Evolutionary conservation across 306 rosid genomes (phyloP), one percentile per base, ranked within the genome.

Genomic region (Mimosa pudica): DNA sequence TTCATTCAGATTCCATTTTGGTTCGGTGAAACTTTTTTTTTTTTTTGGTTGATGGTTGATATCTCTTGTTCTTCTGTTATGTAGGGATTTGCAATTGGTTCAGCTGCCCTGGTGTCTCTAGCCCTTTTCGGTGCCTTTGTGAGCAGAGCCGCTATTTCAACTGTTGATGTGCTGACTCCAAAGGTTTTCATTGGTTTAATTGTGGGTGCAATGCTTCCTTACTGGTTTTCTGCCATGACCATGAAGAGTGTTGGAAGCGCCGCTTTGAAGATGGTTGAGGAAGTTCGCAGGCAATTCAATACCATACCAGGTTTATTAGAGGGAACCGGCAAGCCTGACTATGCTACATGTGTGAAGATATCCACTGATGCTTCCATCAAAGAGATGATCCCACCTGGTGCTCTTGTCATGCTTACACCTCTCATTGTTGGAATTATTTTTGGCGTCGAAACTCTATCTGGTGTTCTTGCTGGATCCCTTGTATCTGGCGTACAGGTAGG

Each of bases 221-320:
- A 93, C 81, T 96, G 99, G 98, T 96, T 96, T 86, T 96, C 98
- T 65, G 96, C 99, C 80, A 96, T 93, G 98, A 96, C 98, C 60
- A 90, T 93, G 99, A 96, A 96, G 90, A 96, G 98, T 77, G 98
- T 96, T 70, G 99, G 99, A 83, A 96, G 90, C 67, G 99, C 98
- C 46, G 99, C 99, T 33, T 84, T 96, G 1, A 90, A 91, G 90
- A 96, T 96, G 99, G 99, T 96, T 79, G 98, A 96, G 88, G 99
- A 96, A 86, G 99, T 96, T 1, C 92, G 97, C 67, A 84, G 98
- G 76, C 98, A 96, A 79, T 96, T 96, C 88, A 90, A 91, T 57
- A 87, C 94, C 87, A 96, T 96, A 75, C 94, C 93, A 0, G 99
- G 99, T 52, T 88, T 96, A 86, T 87, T 96, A 97, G 99, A 93